Evolutionary conservation across 306 rosid genomes (phyloP).

Genomic region (Oemleria cerasiformis): DNA sequence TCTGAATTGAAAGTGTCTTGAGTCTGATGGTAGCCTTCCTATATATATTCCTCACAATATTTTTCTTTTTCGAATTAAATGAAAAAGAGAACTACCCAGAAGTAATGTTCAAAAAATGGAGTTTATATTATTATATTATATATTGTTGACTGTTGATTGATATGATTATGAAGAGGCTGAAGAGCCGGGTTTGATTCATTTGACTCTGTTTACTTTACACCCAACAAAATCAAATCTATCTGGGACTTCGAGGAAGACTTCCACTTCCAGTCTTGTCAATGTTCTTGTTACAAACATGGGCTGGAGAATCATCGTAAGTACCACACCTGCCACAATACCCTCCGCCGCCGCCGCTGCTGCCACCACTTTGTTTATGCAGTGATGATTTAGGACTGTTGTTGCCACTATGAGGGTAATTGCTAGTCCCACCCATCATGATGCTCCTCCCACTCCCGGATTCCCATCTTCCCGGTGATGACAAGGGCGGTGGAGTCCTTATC

Average conservation of each 20-base stretch:
- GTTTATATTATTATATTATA: no score
- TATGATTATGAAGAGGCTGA: no score
- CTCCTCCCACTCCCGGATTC: neutral
- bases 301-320: neutral
- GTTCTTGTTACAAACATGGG: neutral
- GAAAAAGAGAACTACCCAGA: no score
- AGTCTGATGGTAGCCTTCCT: no score
- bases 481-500: neutral
- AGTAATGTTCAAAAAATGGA: no score
- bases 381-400: conserved; percentile 4
- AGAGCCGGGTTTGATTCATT: neutral
- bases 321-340: neutral
- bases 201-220: no score
- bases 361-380: neutral
- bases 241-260: conserved; percentile 3
- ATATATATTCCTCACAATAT: neutral
- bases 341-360: neutral
- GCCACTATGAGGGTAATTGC: neutral
- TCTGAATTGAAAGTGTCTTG: no score
- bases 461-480: neutral
- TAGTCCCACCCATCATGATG: neutral
- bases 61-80: neutral
- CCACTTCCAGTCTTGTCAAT: neutral
- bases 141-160: no score
- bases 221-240: neutral